Percentiles rank a stretch among this genome's conserved stretches.
Conservation (phyloP, 768 basidiomycete species). For the Grammothele lineata region DNA sequence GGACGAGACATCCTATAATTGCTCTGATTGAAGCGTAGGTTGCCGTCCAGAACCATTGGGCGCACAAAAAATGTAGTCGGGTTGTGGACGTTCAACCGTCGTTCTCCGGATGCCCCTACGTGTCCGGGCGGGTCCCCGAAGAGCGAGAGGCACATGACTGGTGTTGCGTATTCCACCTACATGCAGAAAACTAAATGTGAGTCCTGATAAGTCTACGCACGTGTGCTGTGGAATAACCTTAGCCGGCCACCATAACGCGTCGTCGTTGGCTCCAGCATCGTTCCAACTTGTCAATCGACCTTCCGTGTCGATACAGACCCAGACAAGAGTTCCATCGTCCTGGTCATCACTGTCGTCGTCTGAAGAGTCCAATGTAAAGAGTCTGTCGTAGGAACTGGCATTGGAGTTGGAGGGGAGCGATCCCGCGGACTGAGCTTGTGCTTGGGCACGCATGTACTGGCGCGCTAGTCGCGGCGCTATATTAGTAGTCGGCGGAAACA, state of each 20-base stretch:
- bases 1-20: constrained; percentile 25
- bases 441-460: constrained; percentile 11
- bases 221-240: constrained; percentile 38
- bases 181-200: not conserved
- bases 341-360: constrained; percentile 8
- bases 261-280: constrained; percentile 15
- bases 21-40: constrained; percentile 39
- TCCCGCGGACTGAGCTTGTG: not conserved
- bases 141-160: constrained; percentile 23
- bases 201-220: constrained; percentile 1
- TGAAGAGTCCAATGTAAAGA: constrained; percentile 6
- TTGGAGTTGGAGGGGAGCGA: not conserved
- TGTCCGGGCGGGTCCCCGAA: constrained; percentile 25
- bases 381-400: constrained; percentile 6
- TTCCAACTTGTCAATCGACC: constrained; percentile 13
- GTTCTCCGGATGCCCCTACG: not conserved
- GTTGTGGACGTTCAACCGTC: constrained; percentile 21
- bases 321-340: constrained; percentile 18
- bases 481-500: not conserved
- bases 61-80: constrained; percentile 40
- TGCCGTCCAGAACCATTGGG: constrained; percentile 30
- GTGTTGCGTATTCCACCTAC: constrained; percentile 6
- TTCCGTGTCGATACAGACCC: constrained; percentile 19
- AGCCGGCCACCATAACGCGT: constrained; percentile 66
- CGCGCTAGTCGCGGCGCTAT: constrained; percentile 10